Conservation (phyloP, 176 grass and related monocot genomes). For the Rhipidocladum racemiflorum region DNA sequence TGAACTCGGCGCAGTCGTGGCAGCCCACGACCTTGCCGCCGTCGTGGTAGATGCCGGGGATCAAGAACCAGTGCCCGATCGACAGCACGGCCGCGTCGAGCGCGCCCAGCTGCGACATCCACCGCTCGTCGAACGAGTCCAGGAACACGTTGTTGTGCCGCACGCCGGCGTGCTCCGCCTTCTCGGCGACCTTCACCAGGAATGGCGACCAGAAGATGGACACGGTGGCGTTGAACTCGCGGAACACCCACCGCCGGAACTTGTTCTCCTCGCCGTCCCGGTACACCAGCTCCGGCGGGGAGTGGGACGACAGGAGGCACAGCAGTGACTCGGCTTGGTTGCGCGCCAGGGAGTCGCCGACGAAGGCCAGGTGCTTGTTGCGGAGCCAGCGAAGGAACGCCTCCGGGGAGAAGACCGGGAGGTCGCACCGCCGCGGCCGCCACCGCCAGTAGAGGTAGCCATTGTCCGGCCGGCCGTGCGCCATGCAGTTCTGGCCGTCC, state of each 20-base stretch:
- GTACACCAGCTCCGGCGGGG: conserved; percentile 47
- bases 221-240: conserved; percentile 53
- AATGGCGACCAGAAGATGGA: conserved; percentile 89
- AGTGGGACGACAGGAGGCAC: conserved; percentile 60
- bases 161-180: conserved; percentile 49
- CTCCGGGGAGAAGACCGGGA: conserved; percentile 58
- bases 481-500: conserved; percentile 89
- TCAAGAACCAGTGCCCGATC: conserved; percentile 78
- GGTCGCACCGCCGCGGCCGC: conserved; percentile 48
- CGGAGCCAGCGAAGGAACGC: conserved; percentile 55
- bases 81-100: conserved; percentile 59
- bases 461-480: conserved; percentile 71
- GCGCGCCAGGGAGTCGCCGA: conserved; percentile 79
- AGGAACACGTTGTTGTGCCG: conserved; percentile 66
- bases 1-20: conserved; percentile 68
- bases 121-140: conserved; percentile 64
- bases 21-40: conserved; percentile 50
- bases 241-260: conserved; percentile 71
- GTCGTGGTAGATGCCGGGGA: conserved; percentile 73
- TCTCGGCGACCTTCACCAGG: conserved; percentile 59
- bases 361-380: conserved; percentile 64
- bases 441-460: conserved; percentile 84
- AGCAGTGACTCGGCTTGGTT: conserved; percentile 84
- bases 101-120: conserved; percentile 43
- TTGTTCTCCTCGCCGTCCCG: conserved; percentile 37